Evolutionary conservation across 495 filamentous ascomycete species (phyloP).

Genomic region (Trichoderma erinaceum): DNA sequence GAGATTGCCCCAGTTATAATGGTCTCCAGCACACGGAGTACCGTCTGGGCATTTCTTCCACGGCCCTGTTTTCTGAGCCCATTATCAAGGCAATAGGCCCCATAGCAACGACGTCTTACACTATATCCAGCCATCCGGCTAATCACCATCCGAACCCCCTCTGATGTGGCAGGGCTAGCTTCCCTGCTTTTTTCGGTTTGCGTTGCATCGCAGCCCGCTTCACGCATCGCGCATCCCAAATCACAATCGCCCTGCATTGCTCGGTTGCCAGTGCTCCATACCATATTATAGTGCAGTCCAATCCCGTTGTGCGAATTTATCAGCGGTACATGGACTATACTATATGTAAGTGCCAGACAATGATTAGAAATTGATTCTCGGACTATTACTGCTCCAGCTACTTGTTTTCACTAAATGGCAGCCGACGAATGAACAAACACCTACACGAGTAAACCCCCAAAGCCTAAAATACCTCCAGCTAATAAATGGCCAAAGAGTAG

Average conservation of each 20-base stretch:
- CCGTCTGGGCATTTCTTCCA: too few species aligned
- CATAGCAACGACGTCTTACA: too few species aligned
- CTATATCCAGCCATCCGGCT: neutral
- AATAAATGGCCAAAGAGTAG: too few species aligned
- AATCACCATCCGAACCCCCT: neutral
- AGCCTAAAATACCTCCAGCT: too few species aligned
- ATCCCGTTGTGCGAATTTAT: neutral
- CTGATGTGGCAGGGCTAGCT: conserved; percentile 1
- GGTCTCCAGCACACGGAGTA: too few species aligned
- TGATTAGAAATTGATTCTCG: neutral
- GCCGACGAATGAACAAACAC: too few species aligned
- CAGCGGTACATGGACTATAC: neutral
- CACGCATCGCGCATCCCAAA: neutral
- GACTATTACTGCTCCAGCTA: neutral
- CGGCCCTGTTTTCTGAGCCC: too few species aligned
- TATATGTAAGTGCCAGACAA: neutral
- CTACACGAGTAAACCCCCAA: too few species aligned
- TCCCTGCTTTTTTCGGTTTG: neutral
- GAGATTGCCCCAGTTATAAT: too few species aligned
- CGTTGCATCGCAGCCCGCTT: neutral
- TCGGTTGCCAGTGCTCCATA: neutral
- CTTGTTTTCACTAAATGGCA: too few species aligned
- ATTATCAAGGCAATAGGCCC: too few species aligned
- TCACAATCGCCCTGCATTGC: neutral
- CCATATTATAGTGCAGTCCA: neutral